A percentile compares a stretch with the other conserved stretches of the same genome.
Evolutionary conservation across 495 filamentous ascomycete species (phyloP).

Genomic region (Collariella sp.): DNA sequence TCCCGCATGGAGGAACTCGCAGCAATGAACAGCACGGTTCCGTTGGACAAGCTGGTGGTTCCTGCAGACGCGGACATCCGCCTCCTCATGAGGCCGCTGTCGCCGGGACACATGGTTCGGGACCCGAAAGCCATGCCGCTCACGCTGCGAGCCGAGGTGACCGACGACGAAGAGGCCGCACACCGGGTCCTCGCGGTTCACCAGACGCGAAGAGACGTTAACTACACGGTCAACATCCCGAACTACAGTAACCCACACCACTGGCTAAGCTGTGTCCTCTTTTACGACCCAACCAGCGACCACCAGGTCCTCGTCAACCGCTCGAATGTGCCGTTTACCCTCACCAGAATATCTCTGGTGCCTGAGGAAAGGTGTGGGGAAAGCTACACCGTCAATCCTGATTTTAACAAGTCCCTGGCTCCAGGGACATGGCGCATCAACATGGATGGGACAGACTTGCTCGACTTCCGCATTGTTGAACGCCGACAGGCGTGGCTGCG

Average conservation of each 20-base stretch:
- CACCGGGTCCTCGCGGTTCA: constrained; percentile 43
- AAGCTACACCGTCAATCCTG: constrained; percentile 36
- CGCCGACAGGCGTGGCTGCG: constrained; percentile 31
- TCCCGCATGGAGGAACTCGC: constrained; percentile 29
- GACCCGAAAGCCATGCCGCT: constrained; percentile 38
- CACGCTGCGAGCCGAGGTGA: constrained; percentile 37
- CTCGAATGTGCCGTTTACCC: constrained; percentile 37
- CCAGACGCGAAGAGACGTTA: constrained; percentile 42
- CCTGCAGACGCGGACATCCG: constrained; percentile 38
- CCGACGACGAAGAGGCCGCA: constrained; percentile 31
- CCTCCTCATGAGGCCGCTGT: constrained; percentile 41
- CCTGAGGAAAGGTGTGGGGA: constrained; percentile 20
- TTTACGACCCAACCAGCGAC: constrained; percentile 44
- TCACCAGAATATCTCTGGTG: constrained; percentile 29
- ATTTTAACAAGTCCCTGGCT: constrained; percentile 30
- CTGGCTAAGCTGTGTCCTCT: constrained; percentile 41
- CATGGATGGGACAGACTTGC: constrained; percentile 32
- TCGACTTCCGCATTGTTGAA: constrained; percentile 44
- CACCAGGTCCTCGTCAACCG: constrained; percentile 40
- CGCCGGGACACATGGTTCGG: constrained; percentile 39
- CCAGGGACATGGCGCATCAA: constrained; percentile 44
- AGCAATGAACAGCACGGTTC: constrained; percentile 26
- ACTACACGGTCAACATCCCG: constrained; percentile 42
- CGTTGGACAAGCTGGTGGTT: constrained; percentile 38
- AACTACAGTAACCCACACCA: constrained; percentile 20